Base-by-base conservation (phyloP, 176 grass and related monocot species). In the Eleusine indica region DNA sequence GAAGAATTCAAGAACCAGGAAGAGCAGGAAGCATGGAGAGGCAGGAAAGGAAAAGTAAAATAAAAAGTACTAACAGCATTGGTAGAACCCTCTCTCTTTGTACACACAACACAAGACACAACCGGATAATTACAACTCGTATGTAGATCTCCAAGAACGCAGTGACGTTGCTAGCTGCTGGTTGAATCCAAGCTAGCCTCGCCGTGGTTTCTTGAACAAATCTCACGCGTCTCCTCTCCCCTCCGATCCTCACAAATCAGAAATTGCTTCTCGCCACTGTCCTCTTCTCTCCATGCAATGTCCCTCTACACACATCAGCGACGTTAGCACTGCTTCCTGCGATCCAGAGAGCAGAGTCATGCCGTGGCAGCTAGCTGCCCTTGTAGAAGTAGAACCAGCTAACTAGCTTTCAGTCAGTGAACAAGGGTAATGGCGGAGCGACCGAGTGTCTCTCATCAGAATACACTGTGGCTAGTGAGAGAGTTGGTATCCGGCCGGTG, bases 71-170 rank as follows among this genome's bases (percentile, higher is more conserved):
- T 58, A 87, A 68, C 40, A 79, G 85, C 46, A 43, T 12, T 35
- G 1, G 53, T 67, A 48, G 38, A 60, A 60, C 56, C 58, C 48
- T 65, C 83, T 65, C 83, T 78, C 64, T 82, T 2, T 39, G 32
- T 52, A 62, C 77, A 81, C 58, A 85, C 56, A 42, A 68, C 43
- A 46, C 17, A 5, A 22, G 2, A 72, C n/a, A 82, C n/a, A n/a
- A 72, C 6, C n/a, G 41, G 79, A 54, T 79, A 83, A 18, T 35
- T 90, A 86, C 87, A 80, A 38, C 48, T 52, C 7, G 39, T 74
- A 58, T 12, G 53, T 19, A 28, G 15, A 74, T 51, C 51, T 69
- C 51, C 68, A 83, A 83, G 84, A 86, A 86, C 79, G 25, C 47
- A 42, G 44, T 78, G 58, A 77, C 82, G 72, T 6, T 77, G 60